Evolutionary conservation across 495 filamentous ascomycete genomes (phyloP), one percentile per base, ranked within the genome.

Genomic region (Bacidia rubella): DNA sequence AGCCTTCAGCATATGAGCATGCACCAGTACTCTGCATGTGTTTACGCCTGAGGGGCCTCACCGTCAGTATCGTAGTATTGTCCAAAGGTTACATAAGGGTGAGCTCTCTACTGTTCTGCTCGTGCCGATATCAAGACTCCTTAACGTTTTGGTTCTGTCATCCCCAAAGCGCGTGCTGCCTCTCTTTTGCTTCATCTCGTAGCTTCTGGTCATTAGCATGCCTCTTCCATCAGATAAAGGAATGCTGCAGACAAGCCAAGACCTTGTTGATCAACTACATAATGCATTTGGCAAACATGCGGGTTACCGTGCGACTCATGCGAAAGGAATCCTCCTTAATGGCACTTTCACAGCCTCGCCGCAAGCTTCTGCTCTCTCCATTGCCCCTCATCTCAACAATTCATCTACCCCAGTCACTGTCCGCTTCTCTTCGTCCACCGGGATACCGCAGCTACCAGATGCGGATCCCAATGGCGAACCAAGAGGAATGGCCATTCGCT

Each of bases 401-500:
- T 46, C 68, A 1, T 67, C 67, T 19, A 76, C 70, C 17, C 70
- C 72, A 1, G 47, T 78, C 55, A 66, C 68, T 9, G 64, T 66
- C 39, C 73, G 74, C 55, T 76, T 78, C 64, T 76, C 73, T 27
- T 68, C 62, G 60, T 72, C 67, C n/a, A 74, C 73, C 12, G 76
- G 75, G 5, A 60, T 77, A 52, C 74, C 73, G 20, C 51, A 66
- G 3, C 66, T 79, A 40, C 73, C 74, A 0, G 74, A 78, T 56
- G 73, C 61, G 0, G 69, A 76, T 52, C 60, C 68, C 2, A 66
- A 69, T 21, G 66, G 68, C 52, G 68, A 74, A 53, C 75, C 75
- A 0, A 68, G 68, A 21, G 75, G 75, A 20, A 62, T 76, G 17
- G 74, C 67, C 11, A 57, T 75, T 55, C 70, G 75, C 39, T 76